Conservation (phyloP, 371 early-diverging fungal genomes). For the Actinomucor elegans region DNA sequence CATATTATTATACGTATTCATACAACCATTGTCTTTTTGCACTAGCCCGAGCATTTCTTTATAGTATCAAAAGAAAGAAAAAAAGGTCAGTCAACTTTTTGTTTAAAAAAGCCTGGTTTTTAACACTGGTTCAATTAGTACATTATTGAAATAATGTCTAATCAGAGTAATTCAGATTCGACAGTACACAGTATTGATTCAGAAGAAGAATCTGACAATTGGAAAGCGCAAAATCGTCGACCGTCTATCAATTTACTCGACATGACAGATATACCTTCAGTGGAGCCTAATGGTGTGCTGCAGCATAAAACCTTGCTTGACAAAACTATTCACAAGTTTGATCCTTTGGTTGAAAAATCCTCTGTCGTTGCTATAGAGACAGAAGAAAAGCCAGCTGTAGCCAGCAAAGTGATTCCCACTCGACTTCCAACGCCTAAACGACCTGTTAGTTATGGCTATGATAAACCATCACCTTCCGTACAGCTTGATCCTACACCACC, state of each 20-base stretch:
- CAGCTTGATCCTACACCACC: slow-evolving; percentile 20
- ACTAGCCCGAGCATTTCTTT: no score
- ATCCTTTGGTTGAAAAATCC: not conserved
- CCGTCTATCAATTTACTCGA: slow-evolving; percentile 8
- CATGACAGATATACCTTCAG: slow-evolving; percentile 4
- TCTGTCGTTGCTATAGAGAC: not conserved
- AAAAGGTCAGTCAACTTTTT: no score
- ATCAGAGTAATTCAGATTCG: not conserved
- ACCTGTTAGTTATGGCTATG: not conserved
- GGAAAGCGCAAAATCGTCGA: not conserved
- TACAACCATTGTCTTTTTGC: no score
- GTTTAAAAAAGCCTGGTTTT: no score
- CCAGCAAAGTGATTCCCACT: slow-evolving; percentile 9
- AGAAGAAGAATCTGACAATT: not conserved
- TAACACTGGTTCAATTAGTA: no score
- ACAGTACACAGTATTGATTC: not conserved
- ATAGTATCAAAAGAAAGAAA: no score
- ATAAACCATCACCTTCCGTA: not conserved
- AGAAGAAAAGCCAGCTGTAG: not conserved
- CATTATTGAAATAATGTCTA: not conserved
- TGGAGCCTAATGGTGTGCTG: slow-evolving; percentile 2
- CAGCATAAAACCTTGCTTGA: not conserved
- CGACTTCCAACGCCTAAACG: slow-evolving; percentile 17
- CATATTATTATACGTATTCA: no score
- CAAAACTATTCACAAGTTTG: slow-evolving; percentile 1